These are phyloP conservation scores for Calonectria fujianensis DNA, from an alignment of 2,329 filamentous ascomycete species.

Conservation along the genomic window DNA sequence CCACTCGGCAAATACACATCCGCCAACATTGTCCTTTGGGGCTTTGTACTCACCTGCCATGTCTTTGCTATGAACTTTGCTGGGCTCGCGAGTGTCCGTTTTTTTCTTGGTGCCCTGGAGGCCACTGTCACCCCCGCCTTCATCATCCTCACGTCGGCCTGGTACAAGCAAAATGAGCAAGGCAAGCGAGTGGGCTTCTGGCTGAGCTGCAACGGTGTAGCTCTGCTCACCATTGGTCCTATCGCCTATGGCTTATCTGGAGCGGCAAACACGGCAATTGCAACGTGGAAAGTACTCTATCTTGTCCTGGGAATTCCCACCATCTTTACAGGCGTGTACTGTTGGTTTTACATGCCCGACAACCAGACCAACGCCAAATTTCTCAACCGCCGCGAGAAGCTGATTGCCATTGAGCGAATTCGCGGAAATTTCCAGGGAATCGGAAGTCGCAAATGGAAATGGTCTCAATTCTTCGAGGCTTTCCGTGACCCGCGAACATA, in stretches of 20 bases:
- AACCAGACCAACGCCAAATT: constrained; percentile 76
- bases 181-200: constrained; percentile 55
- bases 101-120: constrained; percentile 53
- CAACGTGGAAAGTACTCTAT: constrained; percentile 60
- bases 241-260: constrained; percentile 51
- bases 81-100: constrained; percentile 48
- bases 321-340: constrained; percentile 65
- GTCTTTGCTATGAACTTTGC: constrained; percentile 48
- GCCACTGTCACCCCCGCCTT: constrained; percentile 53
- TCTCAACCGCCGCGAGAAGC: constrained; percentile 71
- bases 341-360: constrained; percentile 76
- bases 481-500: constrained; percentile 61
- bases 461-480: constrained; percentile 61
- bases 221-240: constrained; percentile 46
- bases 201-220: constrained; percentile 49
- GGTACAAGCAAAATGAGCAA: constrained; percentile 58
- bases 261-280: constrained; percentile 42
- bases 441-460: constrained; percentile 59
- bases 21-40: constrained; percentile 64
- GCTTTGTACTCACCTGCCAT: constrained; percentile 54
- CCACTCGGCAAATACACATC: constrained; percentile 61
- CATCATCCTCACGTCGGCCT: constrained; percentile 52
- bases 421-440: constrained; percentile 68
- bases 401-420: constrained; percentile 74
- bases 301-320: constrained; percentile 57